Percentiles rank a stretch among this genome's conserved stretches.
These are phyloP conservation scores for Hypoxylon crocopeplum DNA, from an alignment of 495 filamentous ascomycete genomes.

Conservation along the genomic window DNA sequence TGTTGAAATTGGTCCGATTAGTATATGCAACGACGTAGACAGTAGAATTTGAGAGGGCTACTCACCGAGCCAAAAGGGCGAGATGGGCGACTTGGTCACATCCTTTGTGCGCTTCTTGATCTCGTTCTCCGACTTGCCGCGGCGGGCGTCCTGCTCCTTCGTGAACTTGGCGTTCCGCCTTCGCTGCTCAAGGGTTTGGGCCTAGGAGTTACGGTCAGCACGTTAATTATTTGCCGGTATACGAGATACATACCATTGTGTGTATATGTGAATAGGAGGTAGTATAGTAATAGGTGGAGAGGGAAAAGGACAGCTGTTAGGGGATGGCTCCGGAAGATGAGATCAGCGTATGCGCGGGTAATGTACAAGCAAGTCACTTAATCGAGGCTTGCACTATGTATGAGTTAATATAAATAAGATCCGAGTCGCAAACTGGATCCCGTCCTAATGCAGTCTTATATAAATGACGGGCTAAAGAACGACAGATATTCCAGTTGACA, in stretches of 20 bases:
- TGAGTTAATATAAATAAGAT: constrained; percentile 17
- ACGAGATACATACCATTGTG: constrained; percentile 25
- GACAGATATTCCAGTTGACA: constrained; percentile 18
- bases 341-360: too few relatives aligned
- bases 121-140: constrained; percentile 77
- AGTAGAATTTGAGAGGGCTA: constrained; percentile 23
- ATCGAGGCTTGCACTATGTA: constrained; percentile 3
- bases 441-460: constrained; percentile 18
- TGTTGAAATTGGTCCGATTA: neutral
- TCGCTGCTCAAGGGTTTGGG: constrained; percentile 94
- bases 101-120: constrained; percentile 71
- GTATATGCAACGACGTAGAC: neutral
- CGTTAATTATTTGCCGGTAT: neutral
- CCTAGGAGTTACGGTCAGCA: constrained; percentile 54
- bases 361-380: neutral
- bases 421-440: constrained; percentile 12
- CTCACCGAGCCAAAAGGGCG: constrained; percentile 84
- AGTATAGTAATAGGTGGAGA: neutral
- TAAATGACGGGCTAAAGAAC: neutral
- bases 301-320: neutral
- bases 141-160: constrained; percentile 77
- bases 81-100: constrained; percentile 76
- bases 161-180: constrained; percentile 85
- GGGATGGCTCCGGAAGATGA: neutral
- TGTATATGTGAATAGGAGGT: constrained; percentile 3